Percentiles rank a stretch among this genome's conserved stretches.
phyloP scores from a whole-genome alignment of 345 rosid species.

The Arabis hirsuta region DNA sequence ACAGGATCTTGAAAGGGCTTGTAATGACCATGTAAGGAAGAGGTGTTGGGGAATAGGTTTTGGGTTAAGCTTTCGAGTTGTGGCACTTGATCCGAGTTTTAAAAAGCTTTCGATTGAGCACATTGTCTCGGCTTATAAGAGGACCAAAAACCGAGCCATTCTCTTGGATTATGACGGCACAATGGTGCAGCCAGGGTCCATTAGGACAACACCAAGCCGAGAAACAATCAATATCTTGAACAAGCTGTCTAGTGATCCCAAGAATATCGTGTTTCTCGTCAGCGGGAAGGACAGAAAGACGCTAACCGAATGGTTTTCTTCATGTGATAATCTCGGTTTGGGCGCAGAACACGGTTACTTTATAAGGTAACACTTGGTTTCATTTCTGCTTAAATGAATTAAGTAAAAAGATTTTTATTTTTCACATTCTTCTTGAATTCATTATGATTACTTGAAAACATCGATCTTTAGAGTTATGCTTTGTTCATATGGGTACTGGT shows the following conservation, averaged over 20 bases:
- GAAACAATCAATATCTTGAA: constrained; percentile 70
- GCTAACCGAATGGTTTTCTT: constrained; percentile 74
- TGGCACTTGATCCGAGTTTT: constrained; percentile 90
- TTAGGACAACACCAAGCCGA: constrained; percentile 54
- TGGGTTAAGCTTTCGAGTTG: constrained; percentile 87
- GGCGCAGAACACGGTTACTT: constrained; percentile 94
- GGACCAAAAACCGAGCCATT: constrained; percentile 81
- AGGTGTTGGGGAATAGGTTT: constrained; percentile 97
- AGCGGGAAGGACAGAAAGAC: constrained; percentile 81
- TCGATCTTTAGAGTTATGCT: not conserved
- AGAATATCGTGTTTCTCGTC: constrained; percentile 81
- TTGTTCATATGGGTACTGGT: constrained; percentile 8
- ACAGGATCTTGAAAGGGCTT: constrained; percentile 93
- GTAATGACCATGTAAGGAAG: constrained; percentile 77
- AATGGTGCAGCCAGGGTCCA: constrained; percentile 64
- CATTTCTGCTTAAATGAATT: not conserved
- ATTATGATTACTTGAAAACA: not conserved
- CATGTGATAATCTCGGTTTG: constrained; percentile 73
- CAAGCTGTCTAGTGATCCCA: constrained; percentile 70
- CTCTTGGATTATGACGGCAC: constrained; percentile 93
- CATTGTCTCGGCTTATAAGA: constrained; percentile 84
- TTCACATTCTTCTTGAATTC: constrained; percentile 1
- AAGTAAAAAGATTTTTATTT: not conserved
- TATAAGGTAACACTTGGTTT: constrained; percentile 55
- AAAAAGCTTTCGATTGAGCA: constrained; percentile 85